These are phyloP conservation scores for Catenaria anguillulae DNA, from an alignment of 371 early-diverging fungal species.

Conservation along the genomic window DNA sequence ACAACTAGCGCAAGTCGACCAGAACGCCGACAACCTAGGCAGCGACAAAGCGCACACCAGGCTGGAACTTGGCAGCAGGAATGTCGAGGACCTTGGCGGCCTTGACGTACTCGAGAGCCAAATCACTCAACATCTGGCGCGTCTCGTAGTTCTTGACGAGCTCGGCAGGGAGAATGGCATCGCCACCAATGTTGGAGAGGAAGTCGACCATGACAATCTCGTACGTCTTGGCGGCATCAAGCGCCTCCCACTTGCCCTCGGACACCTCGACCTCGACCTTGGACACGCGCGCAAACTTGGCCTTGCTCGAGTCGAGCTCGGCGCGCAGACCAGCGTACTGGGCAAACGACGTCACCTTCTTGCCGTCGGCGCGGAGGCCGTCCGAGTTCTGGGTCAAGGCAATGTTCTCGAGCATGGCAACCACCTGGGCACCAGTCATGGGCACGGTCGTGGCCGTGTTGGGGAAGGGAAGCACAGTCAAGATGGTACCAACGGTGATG, in stretches of 20 bases:
- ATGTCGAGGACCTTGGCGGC: too few species aligned
- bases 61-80: too few species aligned
- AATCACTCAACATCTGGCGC: conserved; percentile 13
- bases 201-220: too few species aligned
- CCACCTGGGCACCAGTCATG: conserved; percentile 13
- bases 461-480: conserved; percentile 36
- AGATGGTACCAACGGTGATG: conserved; percentile 31
- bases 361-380: too few species aligned
- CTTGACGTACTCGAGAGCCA: conserved; percentile 8
- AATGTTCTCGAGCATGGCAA: too few species aligned
- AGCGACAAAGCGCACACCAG: too few species aligned
- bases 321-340: conserved; percentile 14
- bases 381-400: too few species aligned
- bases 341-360: conserved; percentile 10
- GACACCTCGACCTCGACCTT: neutral
- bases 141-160: neutral
- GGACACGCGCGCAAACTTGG: too few species aligned
- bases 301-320: conserved; percentile 8
- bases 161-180: conserved; percentile 13
- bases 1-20: too few species aligned
- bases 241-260: conserved; percentile 4
- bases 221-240: conserved; percentile 10
- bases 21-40: too few species aligned
- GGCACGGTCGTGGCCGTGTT: conserved; percentile 16
- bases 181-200: conserved; percentile 15